Evolutionary conservation across 257 asterid genomes (phyloP), one percentile per base, ranked within the genome.

Genomic region (Primulina eburnea): DNA sequence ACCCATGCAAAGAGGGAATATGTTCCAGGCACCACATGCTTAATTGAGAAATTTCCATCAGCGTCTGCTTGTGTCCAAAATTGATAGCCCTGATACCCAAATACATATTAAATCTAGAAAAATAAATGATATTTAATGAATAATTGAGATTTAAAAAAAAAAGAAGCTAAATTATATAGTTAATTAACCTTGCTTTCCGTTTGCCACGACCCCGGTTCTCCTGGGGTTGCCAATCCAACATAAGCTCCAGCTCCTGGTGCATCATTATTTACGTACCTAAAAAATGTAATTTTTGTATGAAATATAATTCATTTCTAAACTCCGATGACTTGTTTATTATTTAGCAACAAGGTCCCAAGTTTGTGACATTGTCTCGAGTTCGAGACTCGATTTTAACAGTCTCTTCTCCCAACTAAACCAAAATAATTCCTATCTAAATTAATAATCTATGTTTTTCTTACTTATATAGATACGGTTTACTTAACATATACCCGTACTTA

Each of bases 1-100:
- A 74, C 71, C 83, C 83, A 85, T 29, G 82, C 83, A 76, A 80
- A 78, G 17, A 82, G 40, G n/a, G 53, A 71, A 35, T 85, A 85
- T 30, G 28, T 74, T 2, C 83, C 85, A 0, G 82, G 56, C 34
- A 74, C 47, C 29, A 85, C 66, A 16, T 59, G 60, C 8, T n/a
- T 58, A 5, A 82, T 82, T 4, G 34, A 60, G 24, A 80, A 85
- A 7, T 60, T 17, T 7, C 85, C 89, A 28, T n/a, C 16, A n/a
- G 29, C 21, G 67, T 78, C 80, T 0, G 86, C 72, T 75, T 52
- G 65, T 9, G 55, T 64, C 90, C 90, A 82, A 69, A 82, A 85
- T 78, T 85, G 90, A 59, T 85, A 85, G 10, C 78, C 81, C 86
- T 82, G 32, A 32, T 2, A 43, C 53, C 52, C n/a, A 43, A 3